Evolutionary conservation across 441 rosid genomes (phyloP).

Genomic region (Manihot esculenta): DNA sequence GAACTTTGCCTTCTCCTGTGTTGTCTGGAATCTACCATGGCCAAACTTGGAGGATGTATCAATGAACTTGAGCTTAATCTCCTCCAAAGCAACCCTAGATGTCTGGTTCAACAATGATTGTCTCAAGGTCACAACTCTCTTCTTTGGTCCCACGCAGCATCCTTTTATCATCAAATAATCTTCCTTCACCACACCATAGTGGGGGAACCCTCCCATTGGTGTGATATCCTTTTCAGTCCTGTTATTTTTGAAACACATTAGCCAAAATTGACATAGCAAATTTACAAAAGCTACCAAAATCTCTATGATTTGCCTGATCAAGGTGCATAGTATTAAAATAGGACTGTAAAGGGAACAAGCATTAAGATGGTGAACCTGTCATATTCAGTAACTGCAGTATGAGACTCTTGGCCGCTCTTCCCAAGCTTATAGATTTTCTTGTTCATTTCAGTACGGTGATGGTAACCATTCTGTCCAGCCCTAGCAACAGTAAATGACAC

Average conservation of each 20-base stretch:
- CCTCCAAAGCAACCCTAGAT: constrained; percentile 69
- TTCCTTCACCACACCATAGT: constrained; percentile 77
- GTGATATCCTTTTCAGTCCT: constrained; percentile 90
- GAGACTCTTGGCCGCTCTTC: constrained; percentile 66
- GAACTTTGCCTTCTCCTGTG: constrained; percentile 64
- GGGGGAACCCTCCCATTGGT: constrained; percentile 91
- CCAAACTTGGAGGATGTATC: constrained; percentile 81
- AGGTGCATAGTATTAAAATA: background rate
- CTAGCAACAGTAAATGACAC: constrained; percentile 92
- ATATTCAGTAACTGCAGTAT: constrained; percentile 67
- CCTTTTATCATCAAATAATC: constrained; percentile 89
- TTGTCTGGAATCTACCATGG: constrained; percentile 83
- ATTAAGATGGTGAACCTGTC: constrained; percentile 46
- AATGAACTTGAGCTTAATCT: constrained; percentile 72
- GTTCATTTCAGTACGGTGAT: constrained; percentile 91
- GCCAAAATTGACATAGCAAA: no score
- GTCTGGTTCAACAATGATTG: constrained; percentile 72
- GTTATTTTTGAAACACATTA: no score
- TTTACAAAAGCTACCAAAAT: background rate
- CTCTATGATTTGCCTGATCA: no score
- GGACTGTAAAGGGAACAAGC: background rate
- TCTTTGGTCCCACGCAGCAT: constrained; percentile 87
- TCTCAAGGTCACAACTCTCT: constrained; percentile 84
- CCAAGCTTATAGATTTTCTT: constrained; percentile 84
- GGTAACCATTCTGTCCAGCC: constrained; percentile 95